Conservation (phyloP, 257 asterid species). For the Solanum tarijense region DNA sequence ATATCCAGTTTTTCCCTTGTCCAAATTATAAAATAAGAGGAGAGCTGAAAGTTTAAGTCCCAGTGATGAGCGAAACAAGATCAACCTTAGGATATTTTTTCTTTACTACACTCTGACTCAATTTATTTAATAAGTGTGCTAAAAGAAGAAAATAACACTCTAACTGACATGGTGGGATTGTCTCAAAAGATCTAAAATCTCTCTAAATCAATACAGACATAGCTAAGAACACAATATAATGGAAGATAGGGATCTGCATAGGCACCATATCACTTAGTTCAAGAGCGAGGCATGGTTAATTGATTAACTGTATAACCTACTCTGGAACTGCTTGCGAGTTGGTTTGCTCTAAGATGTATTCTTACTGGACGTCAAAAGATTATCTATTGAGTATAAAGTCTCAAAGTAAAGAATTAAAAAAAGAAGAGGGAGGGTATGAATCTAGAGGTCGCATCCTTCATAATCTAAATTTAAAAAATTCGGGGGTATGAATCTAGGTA, state of each 20-base stretch:
- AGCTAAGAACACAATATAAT: not conserved
- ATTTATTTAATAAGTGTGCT: not conserved
- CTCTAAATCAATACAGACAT: not conserved
- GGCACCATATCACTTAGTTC: not conserved
- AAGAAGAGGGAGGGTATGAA: too few species aligned
- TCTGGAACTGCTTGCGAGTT: too few species aligned
- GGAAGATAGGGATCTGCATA: not conserved
- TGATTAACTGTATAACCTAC: too few species aligned
- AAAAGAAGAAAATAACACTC: not conserved
- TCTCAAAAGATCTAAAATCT: not conserved
- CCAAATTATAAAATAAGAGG: not conserved
- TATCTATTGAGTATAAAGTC: too few species aligned
- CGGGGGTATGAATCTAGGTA: too few species aligned
- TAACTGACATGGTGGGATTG: not conserved
- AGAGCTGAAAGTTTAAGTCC: not conserved
- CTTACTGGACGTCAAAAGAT: too few species aligned
- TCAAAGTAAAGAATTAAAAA: too few species aligned
- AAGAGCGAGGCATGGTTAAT: not conserved
- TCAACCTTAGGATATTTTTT: not conserved
- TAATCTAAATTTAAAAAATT: too few species aligned
- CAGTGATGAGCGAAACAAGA: not conserved
- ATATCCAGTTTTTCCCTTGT: not conserved
- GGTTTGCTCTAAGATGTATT: too few species aligned
- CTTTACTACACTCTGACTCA: not conserved
- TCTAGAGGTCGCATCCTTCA: too few species aligned